Evolutionary conservation across 805 yeast genomes (phyloP).

Genomic region (Yamadazyma scolyti): DNA sequence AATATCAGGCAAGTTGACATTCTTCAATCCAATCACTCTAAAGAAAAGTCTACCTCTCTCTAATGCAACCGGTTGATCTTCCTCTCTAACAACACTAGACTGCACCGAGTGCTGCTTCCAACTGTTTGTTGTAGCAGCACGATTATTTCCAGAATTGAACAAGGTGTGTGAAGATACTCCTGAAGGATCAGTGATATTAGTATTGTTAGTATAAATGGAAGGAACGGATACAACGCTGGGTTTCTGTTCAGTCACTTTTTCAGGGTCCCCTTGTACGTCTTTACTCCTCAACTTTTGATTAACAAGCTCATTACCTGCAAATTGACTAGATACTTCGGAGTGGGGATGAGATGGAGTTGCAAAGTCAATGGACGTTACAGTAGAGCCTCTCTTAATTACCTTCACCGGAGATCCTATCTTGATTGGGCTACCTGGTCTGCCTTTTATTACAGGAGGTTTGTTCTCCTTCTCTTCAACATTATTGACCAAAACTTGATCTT

Average conservation of each 20-base stretch:
- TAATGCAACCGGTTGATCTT: conserved; percentile 6
- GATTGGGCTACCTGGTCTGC: conserved; percentile 22
- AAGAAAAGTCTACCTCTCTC: conserved; percentile 58
- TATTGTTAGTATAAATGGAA: conserved; percentile 14
- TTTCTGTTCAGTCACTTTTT: conserved; percentile 11
- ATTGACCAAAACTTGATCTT: neutral
- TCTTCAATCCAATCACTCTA: conserved; percentile 43
- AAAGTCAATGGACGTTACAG: conserved; percentile 19
- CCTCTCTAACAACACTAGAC: conserved; percentile 11
- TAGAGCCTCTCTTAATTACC: conserved; percentile 25
- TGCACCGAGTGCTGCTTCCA: conserved; percentile 14
- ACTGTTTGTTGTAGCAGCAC: conserved; percentile 1
- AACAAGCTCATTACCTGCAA: conserved; percentile 17
- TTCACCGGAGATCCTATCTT: conserved; percentile 39
- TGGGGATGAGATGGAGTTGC: conserved; percentile 7
- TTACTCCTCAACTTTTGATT: conserved; percentile 20
- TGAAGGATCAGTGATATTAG: conserved; percentile 10
- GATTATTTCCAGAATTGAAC: conserved; percentile 5
- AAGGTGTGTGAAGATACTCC: conserved; percentile 13
- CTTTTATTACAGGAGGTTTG: conserved; percentile 4
- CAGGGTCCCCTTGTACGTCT: conserved; percentile 4
- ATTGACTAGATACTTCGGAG: conserved; percentile 1
- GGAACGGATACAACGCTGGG: conserved; percentile 33
- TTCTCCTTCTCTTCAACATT: conserved; percentile 3
- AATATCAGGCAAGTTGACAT: conserved; percentile 46